Conservation (phyloP, 2,329 filamentous ascomycete species). For the Juglanconis juglandina region DNA sequence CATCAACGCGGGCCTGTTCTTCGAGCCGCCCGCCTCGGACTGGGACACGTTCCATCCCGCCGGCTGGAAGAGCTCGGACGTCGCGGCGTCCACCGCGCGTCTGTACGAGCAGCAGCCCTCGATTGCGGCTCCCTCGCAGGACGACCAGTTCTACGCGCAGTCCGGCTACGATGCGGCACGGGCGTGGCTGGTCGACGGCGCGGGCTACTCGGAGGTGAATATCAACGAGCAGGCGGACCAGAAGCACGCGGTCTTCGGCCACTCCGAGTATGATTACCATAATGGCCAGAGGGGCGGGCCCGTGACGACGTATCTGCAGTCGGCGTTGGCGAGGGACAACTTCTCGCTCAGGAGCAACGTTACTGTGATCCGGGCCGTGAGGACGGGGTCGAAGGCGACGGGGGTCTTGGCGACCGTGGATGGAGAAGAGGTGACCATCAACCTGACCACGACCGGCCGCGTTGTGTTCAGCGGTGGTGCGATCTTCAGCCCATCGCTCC, state of each 20-base stretch:
- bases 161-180: conserved; percentile 52
- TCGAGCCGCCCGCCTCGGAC: conserved; percentile 50
- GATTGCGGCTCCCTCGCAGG: conserved; percentile 61
- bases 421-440: conserved; percentile 31
- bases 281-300: conserved; percentile 67
- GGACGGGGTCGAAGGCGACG: conserved; percentile 58
- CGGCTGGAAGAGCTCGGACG: conserved; percentile 67
- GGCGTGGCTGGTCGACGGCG: conserved; percentile 49
- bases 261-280: conserved; percentile 64
- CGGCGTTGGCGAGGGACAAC: conserved; percentile 57
- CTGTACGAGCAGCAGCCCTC: conserved; percentile 68
- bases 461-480: conserved; percentile 37
- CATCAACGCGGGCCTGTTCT: conserved; percentile 52
- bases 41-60: conserved; percentile 70
- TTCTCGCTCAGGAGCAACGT: conserved; percentile 67
- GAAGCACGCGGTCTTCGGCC: conserved; percentile 64
- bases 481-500: conserved; percentile 28
- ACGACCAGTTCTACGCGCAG: conserved; percentile 64
- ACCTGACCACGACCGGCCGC: conserved; percentile 29
- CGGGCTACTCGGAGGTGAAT: conserved; percentile 61
- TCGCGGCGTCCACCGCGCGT: conserved; percentile 54
- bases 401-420: conserved; percentile 52
- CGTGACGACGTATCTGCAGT: conserved; percentile 67
- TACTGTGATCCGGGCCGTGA: conserved; percentile 60
- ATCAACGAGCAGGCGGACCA: conserved; percentile 52